Evolutionary conservation across 306 rosid genomes (phyloP).

Genomic region (Glycine tomentella): DNA sequence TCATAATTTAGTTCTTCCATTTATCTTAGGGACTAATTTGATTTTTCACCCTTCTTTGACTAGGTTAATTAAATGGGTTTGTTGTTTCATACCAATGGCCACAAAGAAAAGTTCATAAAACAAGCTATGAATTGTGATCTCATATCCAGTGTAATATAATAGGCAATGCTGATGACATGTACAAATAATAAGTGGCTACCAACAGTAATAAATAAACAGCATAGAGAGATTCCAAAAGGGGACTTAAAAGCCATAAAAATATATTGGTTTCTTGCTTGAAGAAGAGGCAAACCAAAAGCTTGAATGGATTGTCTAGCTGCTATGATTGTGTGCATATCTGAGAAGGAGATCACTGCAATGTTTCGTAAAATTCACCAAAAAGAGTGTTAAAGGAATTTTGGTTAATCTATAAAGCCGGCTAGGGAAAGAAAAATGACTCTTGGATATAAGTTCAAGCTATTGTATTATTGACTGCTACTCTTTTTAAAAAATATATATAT

Average conservation of each 20-base stretch:
- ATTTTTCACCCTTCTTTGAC: background rate
- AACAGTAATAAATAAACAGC: conserved; percentile 8
- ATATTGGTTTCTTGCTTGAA: conserved; percentile 53
- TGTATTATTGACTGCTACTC: conserved; percentile 23
- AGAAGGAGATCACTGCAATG: conserved; percentile 63
- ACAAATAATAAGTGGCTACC: background rate
- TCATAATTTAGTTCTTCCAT: background rate
- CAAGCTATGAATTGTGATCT: conserved; percentile 19
- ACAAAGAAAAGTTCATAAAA: conserved; percentile 38
- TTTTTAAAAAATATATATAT: background rate
- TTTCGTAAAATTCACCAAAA: conserved; percentile 5
- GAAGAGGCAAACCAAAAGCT: conserved; percentile 48
- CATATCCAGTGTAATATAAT: background rate
- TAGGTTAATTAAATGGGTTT: conserved; percentile 17
- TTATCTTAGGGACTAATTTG: conserved; percentile 6
- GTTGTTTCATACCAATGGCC: conserved; percentile 44
- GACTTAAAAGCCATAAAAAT: conserved; percentile 13
- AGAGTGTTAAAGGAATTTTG: conserved; percentile 11
- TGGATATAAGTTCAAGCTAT: conserved; percentile 45
- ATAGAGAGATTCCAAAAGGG: conserved; percentile 50
- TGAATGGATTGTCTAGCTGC: conserved; percentile 60
- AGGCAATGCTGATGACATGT: conserved; percentile 14
- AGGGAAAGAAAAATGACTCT: conserved; percentile 48
- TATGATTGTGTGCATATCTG: conserved; percentile 56
- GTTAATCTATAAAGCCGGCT: conserved; percentile 31